These are phyloP conservation scores for Aspergillus kassunensis DNA, from an alignment of 495 filamentous ascomycete species.

Conservation along the genomic window DNA sequence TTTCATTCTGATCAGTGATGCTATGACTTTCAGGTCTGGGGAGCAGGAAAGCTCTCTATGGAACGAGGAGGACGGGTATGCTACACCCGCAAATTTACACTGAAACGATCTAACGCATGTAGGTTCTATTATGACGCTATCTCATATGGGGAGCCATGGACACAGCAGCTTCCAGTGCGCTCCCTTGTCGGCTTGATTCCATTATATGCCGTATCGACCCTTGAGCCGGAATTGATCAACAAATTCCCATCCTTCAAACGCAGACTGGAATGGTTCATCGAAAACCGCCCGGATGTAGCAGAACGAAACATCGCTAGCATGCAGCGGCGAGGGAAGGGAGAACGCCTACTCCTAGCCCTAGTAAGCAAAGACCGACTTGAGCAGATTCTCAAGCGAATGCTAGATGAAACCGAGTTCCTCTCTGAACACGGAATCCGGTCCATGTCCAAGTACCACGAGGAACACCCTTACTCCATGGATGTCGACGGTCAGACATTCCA, in stretches of 20 bases:
- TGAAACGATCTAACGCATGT: background rate
- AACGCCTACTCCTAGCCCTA: conserved; percentile 78
- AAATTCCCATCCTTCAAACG: conserved; percentile 92
- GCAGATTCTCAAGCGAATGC: conserved; percentile 84
- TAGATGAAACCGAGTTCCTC: conserved; percentile 91
- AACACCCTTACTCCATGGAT: conserved; percentile 90
- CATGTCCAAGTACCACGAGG: conserved; percentile 86
- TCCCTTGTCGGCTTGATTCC: conserved; percentile 93
- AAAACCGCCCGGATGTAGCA: conserved; percentile 76
- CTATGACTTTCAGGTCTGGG: conserved; percentile 85
- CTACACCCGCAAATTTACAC: background rate
- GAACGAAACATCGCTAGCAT: conserved; percentile 93
- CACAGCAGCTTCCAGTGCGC: conserved; percentile 84
- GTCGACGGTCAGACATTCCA: conserved; percentile 88
- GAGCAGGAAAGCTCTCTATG: conserved; percentile 81
- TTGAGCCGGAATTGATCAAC: conserved; percentile 91
- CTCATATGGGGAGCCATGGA: conserved; percentile 87
- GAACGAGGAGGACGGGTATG: conserved; percentile 82
- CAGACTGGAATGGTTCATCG: conserved; percentile 87
- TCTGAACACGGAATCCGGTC: conserved; percentile 88
- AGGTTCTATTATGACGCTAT: conserved; percentile 98
- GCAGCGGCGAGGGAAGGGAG: conserved; percentile 78
- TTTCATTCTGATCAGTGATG: conserved; percentile 95
- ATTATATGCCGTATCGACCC: conserved; percentile 82
- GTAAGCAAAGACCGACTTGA: conserved; percentile 84